Percentiles rank a stretch among this genome's conserved stretches.
Conservation (phyloP, 768 basidiomycete genomes). For the Serpula lacrymans region DNA sequence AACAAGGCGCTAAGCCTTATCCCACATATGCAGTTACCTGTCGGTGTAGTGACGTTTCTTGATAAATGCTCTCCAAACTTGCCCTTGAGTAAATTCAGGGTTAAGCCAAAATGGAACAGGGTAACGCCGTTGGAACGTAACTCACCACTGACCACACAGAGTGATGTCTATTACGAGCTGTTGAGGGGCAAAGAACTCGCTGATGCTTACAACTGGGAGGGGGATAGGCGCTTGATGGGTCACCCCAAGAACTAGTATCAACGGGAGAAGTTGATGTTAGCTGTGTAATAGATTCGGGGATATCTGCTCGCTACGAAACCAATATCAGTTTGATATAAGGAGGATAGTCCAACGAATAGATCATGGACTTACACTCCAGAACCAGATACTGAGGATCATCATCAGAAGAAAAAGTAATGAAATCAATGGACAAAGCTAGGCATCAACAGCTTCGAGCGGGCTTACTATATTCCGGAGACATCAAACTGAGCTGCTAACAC, state of each 20-base stretch:
- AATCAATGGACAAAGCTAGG: not conserved
- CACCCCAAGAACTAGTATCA: constrained; percentile 40
- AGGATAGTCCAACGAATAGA: not conserved
- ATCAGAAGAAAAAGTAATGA: not conserved
- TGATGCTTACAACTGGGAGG: constrained; percentile 39
- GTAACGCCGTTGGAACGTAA: not conserved
- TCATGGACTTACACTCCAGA: constrained; percentile 43
- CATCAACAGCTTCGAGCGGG: not conserved
- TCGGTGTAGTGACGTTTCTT: constrained; percentile 34
- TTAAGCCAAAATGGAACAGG: not conserved
- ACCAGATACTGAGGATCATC: constrained; percentile 37
- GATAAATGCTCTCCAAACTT: constrained; percentile 41
- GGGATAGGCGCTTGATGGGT: constrained; percentile 39
- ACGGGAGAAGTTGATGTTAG: constrained; percentile 32
- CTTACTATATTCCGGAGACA: constrained; percentile 23
- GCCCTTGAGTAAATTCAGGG: constrained; percentile 31
- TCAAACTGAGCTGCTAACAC: constrained; percentile 35
- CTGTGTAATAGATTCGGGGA: constrained; percentile 37
- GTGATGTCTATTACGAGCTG: constrained; percentile 52
- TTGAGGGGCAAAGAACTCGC: constrained; percentile 41
- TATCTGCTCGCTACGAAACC: constrained; percentile 35
- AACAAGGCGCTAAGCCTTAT: no score
- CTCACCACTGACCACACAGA: constrained; percentile 46
- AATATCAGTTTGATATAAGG: constrained; percentile 11
- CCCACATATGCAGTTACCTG: constrained; percentile 39